phyloP scores from a whole-genome alignment of 164 flowering plant genomes.

The Kalanchoe fedtschenkoi region DNA sequence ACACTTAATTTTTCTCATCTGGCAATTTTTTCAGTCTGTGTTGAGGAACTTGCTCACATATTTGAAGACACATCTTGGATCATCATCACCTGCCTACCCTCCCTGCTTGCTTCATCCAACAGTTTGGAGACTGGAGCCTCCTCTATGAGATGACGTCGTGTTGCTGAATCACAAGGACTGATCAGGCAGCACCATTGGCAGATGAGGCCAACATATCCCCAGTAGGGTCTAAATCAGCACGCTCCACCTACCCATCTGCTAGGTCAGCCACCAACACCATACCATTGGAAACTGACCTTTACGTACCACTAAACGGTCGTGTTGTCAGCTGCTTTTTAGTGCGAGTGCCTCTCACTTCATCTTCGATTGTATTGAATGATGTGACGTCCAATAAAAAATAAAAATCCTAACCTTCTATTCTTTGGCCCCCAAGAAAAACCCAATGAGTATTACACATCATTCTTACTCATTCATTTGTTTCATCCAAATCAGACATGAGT shows the following conservation, averaged over 20 bases:
- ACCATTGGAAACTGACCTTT: constrained; percentile 11
- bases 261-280: constrained; percentile 6
- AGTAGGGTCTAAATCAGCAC: constrained; percentile 5
- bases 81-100: background rate
- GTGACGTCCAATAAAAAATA: too few species aligned
- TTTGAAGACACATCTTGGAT: background rate
- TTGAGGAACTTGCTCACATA: background rate
- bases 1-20: too few species aligned
- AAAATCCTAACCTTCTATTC: too few species aligned
- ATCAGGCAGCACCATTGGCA: constrained; percentile 2
- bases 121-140: constrained; percentile 4
- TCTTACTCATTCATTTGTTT: too few species aligned
- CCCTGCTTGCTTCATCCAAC: background rate
- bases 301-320: constrained; percentile 11
- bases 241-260: constrained; percentile 7
- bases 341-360: too few species aligned
- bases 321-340: too few species aligned
- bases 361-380: too few species aligned
- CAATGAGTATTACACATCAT: too few species aligned
- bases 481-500: too few species aligned
- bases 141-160: background rate
- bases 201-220: constrained; percentile 14
- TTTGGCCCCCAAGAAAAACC: too few species aligned
- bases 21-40: too few species aligned
- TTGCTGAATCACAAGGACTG: constrained; percentile 13